A percentile compares a stretch with the other conserved stretches of the same genome.
These are phyloP conservation scores for Rhodotorula babjevae DNA, from an alignment of 768 basidiomycete species.

Conservation along the genomic window DNA sequence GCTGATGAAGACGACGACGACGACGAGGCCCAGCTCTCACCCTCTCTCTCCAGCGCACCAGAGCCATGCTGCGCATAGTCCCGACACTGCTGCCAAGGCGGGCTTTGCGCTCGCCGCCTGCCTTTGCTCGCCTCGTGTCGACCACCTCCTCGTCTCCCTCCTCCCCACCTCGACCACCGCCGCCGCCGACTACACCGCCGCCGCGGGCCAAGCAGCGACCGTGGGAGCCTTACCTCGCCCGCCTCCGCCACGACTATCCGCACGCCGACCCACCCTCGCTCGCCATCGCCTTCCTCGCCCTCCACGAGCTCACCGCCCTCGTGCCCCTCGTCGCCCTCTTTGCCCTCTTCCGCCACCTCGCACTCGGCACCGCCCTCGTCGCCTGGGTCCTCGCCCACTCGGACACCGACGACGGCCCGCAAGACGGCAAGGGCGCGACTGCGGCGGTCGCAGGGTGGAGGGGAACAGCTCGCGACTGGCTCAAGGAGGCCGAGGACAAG, in stretches of 20 bases:
- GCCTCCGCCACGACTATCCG: constrained; percentile 58
- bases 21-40: too few relatives aligned
- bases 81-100: too few relatives aligned
- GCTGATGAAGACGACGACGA: too few relatives aligned
- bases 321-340: constrained; percentile 70
- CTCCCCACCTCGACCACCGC: neutral
- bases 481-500: constrained; percentile 26
- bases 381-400: constrained; percentile 41
- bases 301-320: constrained; percentile 81
- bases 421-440: constrained; percentile 40
- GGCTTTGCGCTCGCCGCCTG: too few relatives aligned
- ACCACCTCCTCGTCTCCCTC: neutral
- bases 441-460: constrained; percentile 41
- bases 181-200: neutral
- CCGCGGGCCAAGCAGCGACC: neutral
- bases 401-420: constrained; percentile 18
- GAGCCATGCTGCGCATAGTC: too few relatives aligned
- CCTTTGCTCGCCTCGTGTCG: too few relatives aligned
- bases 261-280: constrained; percentile 73
- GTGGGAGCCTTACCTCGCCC: constrained; percentile 16
- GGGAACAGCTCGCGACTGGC: constrained; percentile 45
- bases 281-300: constrained; percentile 67
- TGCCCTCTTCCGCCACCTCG: constrained; percentile 62
- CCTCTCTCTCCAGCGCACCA: neutral
- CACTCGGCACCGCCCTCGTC: constrained; percentile 66